Base-by-base conservation (phyloP, 2,329 filamentous ascomycete genomes). In the Diplodia corticola region DNA sequence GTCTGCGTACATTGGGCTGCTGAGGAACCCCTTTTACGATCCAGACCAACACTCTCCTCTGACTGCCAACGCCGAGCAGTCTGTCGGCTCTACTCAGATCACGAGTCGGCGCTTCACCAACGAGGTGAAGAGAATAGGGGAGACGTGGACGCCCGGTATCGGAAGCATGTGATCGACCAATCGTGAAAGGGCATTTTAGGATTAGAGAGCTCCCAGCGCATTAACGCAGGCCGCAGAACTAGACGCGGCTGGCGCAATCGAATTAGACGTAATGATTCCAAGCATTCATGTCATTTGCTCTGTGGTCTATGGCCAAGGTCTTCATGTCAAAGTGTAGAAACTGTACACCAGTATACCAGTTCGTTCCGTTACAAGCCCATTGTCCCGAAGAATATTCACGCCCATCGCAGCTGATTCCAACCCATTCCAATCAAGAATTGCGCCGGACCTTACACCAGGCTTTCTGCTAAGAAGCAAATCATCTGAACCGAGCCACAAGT, bases 1-100 rank as follows among this genome's bases (percentile, higher is more conserved):
- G 80, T 89, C 86, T n/a, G 93, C 94, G 33, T 99, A 97, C 73
- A 91, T 98, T 67, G 83, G 88, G 68, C 81, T 99, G 61, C 81
- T 98, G 70, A 90, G 97, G 79, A 98, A 99, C 74, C 94, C 94
- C 0, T 99, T 99, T 79, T 98, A 93, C 78, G 88, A 90, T 54
- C 94, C 94, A 10, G 93, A 97, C 75, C 91, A 94, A 72, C 89
- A 93, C 77, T 85, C 85, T 69, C 90, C 90, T 57, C 85, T 81
- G 40, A 76, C 78, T 54, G 81, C 82, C 59, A 79, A 80, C 54
- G 78, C 79, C 40, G 76, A 81, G 50, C 72, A 79, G 48, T 75
- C 77, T 50, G 77, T 82, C 4, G 80, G 79, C 17, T 81, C 80
- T 10, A 80, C 88, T 76, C 89, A 89, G 74, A 97, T 98, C 70